Evolutionary conservation across 2,329 filamentous ascomycete genomes (phyloP).

Genomic region (Penicillium sp.): DNA sequence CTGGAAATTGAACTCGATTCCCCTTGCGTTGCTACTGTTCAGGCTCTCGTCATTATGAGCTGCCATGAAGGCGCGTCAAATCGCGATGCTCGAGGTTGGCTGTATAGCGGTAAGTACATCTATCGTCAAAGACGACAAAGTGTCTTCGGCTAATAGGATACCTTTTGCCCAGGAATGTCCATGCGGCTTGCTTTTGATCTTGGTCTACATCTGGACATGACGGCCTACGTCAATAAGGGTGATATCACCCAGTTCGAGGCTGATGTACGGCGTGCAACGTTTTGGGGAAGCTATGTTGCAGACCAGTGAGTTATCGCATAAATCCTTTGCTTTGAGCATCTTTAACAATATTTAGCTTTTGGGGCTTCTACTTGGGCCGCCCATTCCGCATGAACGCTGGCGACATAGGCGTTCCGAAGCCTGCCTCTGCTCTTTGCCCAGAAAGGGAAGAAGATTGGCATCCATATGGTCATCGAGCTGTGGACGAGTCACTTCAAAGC

Average conservation of each 20-base stretch:
- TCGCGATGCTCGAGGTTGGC: slow-evolving; percentile 48
- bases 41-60: slow-evolving; percentile 49
- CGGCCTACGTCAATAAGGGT: slow-evolving; percentile 41
- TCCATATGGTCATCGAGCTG: slow-evolving; percentile 30
- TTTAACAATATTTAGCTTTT: slow-evolving; percentile 32
- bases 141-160: background rate
- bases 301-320: slow-evolving; percentile 35
- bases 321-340: fast-evolving
- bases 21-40: slow-evolving; percentile 50
- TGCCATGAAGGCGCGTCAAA: slow-evolving; percentile 46
- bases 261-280: slow-evolving; percentile 41
- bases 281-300: slow-evolving; percentile 47
- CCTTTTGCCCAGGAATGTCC: slow-evolving; percentile 39
- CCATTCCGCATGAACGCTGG: slow-evolving; percentile 44
- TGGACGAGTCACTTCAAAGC: slow-evolving; percentile 13
- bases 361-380: slow-evolving; percentile 46
- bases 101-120: slow-evolving; percentile 44
- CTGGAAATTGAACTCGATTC: slow-evolving; percentile 50
- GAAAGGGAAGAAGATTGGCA: slow-evolving; percentile 34
- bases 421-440: slow-evolving; percentile 27
- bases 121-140: background rate
- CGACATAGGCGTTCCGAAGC: slow-evolving; percentile 43
- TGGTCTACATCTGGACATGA: slow-evolving; percentile 45
- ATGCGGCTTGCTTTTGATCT: slow-evolving; percentile 49
- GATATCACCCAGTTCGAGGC: slow-evolving; percentile 42